phyloP scores from a whole-genome alignment of 2,329 filamentous ascomycete genomes.

The Arachnomyces sp. region DNA sequence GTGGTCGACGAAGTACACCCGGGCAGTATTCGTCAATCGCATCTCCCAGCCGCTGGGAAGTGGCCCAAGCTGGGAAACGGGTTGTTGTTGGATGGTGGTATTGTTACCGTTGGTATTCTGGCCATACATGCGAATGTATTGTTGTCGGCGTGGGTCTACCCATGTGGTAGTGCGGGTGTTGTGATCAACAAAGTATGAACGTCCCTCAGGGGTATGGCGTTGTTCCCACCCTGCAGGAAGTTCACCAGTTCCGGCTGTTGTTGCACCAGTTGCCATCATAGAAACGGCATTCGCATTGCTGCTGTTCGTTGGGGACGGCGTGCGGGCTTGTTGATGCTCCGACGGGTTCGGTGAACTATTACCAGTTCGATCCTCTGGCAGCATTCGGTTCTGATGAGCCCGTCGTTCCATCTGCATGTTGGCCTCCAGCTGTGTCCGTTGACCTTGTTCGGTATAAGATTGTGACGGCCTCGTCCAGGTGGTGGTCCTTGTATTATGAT shows the following conservation, averaged over 20 bases:
- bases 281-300: slow-evolving; percentile 53
- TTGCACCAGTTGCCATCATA: slow-evolving; percentile 92
- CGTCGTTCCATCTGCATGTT: slow-evolving; percentile 89
- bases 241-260: slow-evolving; percentile 88
- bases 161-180: slow-evolving; percentile 97
- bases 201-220: slow-evolving; percentile 85
- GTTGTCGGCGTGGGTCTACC: slow-evolving; percentile 93
- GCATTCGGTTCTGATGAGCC: slow-evolving; percentile 87
- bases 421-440: slow-evolving; percentile 72
- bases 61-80: slow-evolving; percentile 90
- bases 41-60: slow-evolving; percentile 98
- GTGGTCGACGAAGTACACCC: slow-evolving; percentile 98
- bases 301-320: slow-evolving; percentile 36
- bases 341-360: slow-evolving; percentile 77
- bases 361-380: slow-evolving; percentile 91
- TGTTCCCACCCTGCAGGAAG: slow-evolving; percentile 95
- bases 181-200: slow-evolving; percentile 95
- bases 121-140: slow-evolving; percentile 98
- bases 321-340: slow-evolving; percentile 38
- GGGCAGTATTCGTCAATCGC: slow-evolving; percentile 94
- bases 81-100: slow-evolving; percentile 90
- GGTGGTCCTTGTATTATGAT: slow-evolving; percentile 92
- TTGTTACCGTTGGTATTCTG: slow-evolving; percentile 66
- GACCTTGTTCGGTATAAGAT: slow-evolving; percentile 65
- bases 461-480: slow-evolving; percentile 90